Base-by-base conservation (phyloP, 192 early-diverging fungal species). In the Umbelopsis sp. region DNA sequence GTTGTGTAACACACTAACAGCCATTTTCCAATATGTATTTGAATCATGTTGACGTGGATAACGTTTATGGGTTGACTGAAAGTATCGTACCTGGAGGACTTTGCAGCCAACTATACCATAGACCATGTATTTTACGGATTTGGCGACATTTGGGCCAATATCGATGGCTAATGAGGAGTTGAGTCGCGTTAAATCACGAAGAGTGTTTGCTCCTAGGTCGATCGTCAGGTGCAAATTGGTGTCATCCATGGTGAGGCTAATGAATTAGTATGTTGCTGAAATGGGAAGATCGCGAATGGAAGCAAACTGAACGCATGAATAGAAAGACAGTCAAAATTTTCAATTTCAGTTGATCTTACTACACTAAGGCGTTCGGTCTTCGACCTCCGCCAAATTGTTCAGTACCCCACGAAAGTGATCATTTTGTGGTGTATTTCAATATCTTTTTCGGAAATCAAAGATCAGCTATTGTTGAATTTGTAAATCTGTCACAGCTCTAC, bases 1-100 rank as follows among this genome's bases (percentile, higher is more conserved):
- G 24, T 29, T 62, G 25, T 32, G 56, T 62, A 14, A 62, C 29
- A 62, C 56, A 62, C 56, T 62, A 62, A 62, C 56, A 62, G 32
- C 31, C 26, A 8, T 14, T 25, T 17, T 17, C 29, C 12, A 53
- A 53, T 10, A 26, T 25, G 7, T 29, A 11, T 53, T 26, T 22
- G 26, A 29, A 26, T 53, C 24, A 53, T 26, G 6, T 26, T 41
- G 38, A 11, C 20, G 47, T 49, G 16, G 5, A 12, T 62, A 34
- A 20, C 11, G 31, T 31, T 26, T 16, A 34, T 32, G 20, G 14
- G 25, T 29, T 17, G 47, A 49, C n/a, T 7, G 47, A 34, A 62
- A 5, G 56, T 7, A 62, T 2, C 14, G 38, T 34, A 62, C 56
- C 56, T 62, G 56, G 12, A 62, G 31, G 17, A 62, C 10, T 20